These are phyloP conservation scores for Senecio squalidus DNA, from an alignment of 140 eudicot genomes.

Conservation along the genomic window DNA sequence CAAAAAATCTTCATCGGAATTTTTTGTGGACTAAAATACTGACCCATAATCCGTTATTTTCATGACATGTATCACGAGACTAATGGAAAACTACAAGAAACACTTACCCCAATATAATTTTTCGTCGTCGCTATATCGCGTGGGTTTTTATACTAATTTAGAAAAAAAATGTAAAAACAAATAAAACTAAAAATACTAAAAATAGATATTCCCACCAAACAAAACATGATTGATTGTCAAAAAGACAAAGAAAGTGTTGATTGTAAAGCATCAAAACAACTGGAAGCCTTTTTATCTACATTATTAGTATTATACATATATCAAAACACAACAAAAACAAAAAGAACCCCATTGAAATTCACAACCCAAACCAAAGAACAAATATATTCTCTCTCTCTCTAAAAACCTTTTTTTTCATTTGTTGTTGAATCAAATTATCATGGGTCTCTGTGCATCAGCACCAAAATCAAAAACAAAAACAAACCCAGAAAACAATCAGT, in stretches of 20 bases:
- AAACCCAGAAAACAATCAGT: constrained; percentile 45
- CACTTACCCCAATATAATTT: too few species aligned
- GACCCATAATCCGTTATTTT: too few species aligned
- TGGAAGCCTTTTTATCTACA: constrained; percentile 25
- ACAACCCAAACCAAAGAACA: constrained; percentile 25
- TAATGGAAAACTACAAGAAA: too few species aligned
- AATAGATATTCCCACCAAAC: constrained; percentile 21
- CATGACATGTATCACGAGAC: too few species aligned
- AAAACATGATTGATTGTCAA: constrained; percentile 15
- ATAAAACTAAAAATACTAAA: background rate
- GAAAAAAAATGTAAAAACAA: background rate
- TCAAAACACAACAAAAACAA: constrained; percentile 21
- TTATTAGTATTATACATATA: background rate
- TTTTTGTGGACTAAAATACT: too few species aligned
- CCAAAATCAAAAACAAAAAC: constrained; percentile 51
- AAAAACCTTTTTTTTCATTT: background rate
- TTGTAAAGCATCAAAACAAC: constrained; percentile 33
- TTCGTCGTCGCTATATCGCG: too few species aligned
- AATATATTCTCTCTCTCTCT: constrained; percentile 22
- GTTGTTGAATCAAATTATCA: constrained; percentile 23
- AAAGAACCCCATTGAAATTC: constrained; percentile 24
- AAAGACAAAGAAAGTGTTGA: constrained; percentile 24
- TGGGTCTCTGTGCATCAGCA: constrained; percentile 78
- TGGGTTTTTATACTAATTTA: background rate
- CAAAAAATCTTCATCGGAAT: too few species aligned